Evolutionary conservation across 257 asterid species (phyloP).

Genomic region (Misopates orontium): DNA sequence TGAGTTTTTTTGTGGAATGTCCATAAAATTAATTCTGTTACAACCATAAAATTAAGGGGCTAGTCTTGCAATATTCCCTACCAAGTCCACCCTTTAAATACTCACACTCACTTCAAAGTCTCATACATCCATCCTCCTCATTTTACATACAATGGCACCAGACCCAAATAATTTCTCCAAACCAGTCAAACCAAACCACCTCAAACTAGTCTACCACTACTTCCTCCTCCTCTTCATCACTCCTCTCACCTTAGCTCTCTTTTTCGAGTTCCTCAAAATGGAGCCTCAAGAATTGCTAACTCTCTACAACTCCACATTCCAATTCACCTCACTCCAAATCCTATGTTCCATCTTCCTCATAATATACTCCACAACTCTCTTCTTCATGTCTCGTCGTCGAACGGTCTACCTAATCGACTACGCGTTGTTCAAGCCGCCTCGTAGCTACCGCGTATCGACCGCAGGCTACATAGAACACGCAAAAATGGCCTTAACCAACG

Average conservation of each 20-base stretch:
- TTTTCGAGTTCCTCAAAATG: constrained; percentile 25
- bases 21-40: no score
- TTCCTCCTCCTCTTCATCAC: constrained; percentile 35
- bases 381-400: constrained; percentile 45
- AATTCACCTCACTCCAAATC: constrained; percentile 30
- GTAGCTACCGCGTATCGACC: constrained; percentile 43
- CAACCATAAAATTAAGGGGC: no score
- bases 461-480: constrained; percentile 57
- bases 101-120: no score
- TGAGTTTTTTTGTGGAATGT: no score
- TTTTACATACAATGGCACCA: constrained; percentile 9
- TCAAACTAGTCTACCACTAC: constrained; percentile 42
- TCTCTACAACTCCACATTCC: constrained; percentile 34
- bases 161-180: background rate
- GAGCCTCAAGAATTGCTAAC: constrained; percentile 29
- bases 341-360: constrained; percentile 32
- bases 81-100: no score
- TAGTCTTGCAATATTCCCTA: no score
- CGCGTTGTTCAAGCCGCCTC: constrained; percentile 57
- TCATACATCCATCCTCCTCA: no score
- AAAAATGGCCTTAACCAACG: constrained; percentile 15
- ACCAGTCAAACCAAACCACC: background rate
- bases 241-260: constrained; percentile 30
- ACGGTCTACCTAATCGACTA: constrained; percentile 56
- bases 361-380: constrained; percentile 27